Evolutionary conservation across 345 rosid species (phyloP), one percentile per base, ranked within the genome.

Genomic region (Brassica cretica): DNA sequence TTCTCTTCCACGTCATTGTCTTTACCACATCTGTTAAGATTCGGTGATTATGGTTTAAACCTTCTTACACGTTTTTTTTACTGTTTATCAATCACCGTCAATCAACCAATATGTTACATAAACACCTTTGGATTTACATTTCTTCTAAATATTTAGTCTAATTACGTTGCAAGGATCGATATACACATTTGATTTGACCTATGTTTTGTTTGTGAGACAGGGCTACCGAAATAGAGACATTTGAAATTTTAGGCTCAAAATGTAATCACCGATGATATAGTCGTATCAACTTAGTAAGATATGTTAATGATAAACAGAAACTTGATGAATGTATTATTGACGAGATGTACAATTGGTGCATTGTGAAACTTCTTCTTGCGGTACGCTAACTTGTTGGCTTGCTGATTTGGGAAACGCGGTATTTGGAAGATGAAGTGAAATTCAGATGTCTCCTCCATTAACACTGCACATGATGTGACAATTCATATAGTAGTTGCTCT

Each of bases 1-100:
- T 68, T 61, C 3, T 41, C 29, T 0, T 16, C 68, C 68, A 18
- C 73, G 73, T 67, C 60, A 39, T 58, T 74, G 65, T 67, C 79
- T 33, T 6, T 27, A n/a, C 58, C 66, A 71, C 19, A 24, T 59
- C 6, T 55, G 21, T 66, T 27, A 27, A 27, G 30, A 27, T 27
- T 27, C 30, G 30, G 30, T 27, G 30, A 27, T 27, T 27, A 27
- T 27, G 1, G 30, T 27, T 27, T 27, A 27, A 27, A 27, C 1
- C 1, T 27, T 27, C 30, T 27, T 27, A 27, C 30, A 27, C 30
- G 30, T 3, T 4, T 27, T 27, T 27, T 27, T 27, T 27, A 0
- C 30, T 27, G 4, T 27, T 27, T 4, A 27, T 27, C 30, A 27
- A 27, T 27, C 30, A 27, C 30, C 30, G 30, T 27, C 30, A 27